Evolutionary conservation across 306 rosid genomes (phyloP).

Genomic region (Malus sylvestris): DNA sequence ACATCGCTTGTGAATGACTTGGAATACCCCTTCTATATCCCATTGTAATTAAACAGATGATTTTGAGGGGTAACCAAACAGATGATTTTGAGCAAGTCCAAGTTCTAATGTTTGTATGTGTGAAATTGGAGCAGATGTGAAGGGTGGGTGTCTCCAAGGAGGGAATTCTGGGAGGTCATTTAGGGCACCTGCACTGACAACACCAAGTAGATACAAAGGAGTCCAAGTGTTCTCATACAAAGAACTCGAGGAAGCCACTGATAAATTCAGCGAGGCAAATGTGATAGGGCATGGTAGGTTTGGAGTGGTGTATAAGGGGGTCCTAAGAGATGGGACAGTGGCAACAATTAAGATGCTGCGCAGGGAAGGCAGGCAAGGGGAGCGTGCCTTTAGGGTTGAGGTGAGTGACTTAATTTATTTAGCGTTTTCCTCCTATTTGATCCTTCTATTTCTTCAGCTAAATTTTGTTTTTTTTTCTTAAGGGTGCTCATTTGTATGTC

Average conservation of each 20-base stretch:
- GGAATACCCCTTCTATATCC: too few relatives aligned
- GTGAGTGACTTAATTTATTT: slow-evolving; percentile 53
- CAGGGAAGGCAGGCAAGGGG: slow-evolving; percentile 75
- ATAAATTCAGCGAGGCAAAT: slow-evolving; percentile 54
- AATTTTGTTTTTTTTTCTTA: not conserved
- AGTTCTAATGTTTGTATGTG: not conserved
- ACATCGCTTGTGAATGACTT: not conserved
- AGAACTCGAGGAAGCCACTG: slow-evolving; percentile 75
- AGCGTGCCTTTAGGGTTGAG: slow-evolving; percentile 96
- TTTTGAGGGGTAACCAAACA: too few relatives aligned
- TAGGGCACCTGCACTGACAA: not conserved
- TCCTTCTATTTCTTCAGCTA: not conserved
- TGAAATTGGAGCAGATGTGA: slow-evolving; percentile 51
- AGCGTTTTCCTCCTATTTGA: slow-evolving; percentile 24
- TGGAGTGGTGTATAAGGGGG: slow-evolving; percentile 70
- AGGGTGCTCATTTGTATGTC: not conserved
- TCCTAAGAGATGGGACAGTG: slow-evolving; percentile 67
- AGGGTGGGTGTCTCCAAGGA: slow-evolving; percentile 71
- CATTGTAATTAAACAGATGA: too few relatives aligned
- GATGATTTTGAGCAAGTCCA: not conserved
- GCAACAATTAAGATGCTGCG: slow-evolving; percentile 70
- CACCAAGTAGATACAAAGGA: slow-evolving; percentile 44
- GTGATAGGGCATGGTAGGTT: slow-evolving; percentile 55
- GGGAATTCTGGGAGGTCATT: slow-evolving; percentile 41
- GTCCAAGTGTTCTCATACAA: slow-evolving; percentile 85